Conservation (phyloP, 345 rosid genomes). For the Lumnitzera racemosa region DNA sequence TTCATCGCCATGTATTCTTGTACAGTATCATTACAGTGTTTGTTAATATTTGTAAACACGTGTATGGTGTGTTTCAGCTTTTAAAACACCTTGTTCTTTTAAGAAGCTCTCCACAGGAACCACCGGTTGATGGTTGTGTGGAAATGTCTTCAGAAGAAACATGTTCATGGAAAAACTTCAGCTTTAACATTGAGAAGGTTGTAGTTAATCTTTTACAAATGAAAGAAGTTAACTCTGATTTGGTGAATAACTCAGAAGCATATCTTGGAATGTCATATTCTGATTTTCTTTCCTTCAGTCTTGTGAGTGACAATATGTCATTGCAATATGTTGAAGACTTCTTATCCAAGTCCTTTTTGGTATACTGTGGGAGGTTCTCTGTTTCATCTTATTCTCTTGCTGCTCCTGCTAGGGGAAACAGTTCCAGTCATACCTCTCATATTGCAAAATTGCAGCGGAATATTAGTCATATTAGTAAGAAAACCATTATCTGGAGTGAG, state of each 20-base stretch:
- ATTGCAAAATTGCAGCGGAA: conserved; percentile 24
- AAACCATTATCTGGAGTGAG: conserved; percentile 46
- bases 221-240: conserved; percentile 18
- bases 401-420: conserved; percentile 19
- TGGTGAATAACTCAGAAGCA: conserved; percentile 26
- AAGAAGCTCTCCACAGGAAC: conserved; percentile 23
- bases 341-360: conserved; percentile 35
- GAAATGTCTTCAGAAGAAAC: conserved; percentile 25
- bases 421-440: conserved; percentile 20
- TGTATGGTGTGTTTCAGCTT: conserved; percentile 27
- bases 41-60: conserved; percentile 28
- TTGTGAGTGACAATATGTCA: conserved; percentile 46
- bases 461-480: conserved; percentile 25
- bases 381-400: conserved; percentile 30
- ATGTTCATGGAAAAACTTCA: conserved; percentile 27
- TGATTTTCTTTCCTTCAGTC: conserved; percentile 38
- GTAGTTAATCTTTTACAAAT: conserved; percentile 33
- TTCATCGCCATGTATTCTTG: conserved; percentile 16
- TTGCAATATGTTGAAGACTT: conserved; percentile 35
- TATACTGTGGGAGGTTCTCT: conserved; percentile 54
- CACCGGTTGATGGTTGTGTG: conserved; percentile 17
- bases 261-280: conserved; percentile 27
- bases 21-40: conserved; percentile 25
- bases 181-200: conserved; percentile 47
- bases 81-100: conserved; percentile 18